A percentile compares a stretch with the other conserved stretches of the same genome.
Conservation (phyloP, 2,329 filamentous ascomycete genomes). For the Mycogone perniciosa region DNA sequence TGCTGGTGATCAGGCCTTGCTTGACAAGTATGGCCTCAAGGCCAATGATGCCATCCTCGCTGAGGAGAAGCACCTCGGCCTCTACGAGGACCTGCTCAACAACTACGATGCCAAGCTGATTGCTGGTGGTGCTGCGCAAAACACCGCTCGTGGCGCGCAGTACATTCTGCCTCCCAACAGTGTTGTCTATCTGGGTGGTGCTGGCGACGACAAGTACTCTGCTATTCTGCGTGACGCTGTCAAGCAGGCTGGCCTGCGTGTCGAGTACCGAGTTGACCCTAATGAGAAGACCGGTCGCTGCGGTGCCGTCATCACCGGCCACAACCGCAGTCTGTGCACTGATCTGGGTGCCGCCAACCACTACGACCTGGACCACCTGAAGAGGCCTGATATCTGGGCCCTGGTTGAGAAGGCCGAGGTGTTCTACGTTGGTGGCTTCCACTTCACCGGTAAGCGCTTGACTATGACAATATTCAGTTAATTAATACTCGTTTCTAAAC, state of each 20-base stretch:
- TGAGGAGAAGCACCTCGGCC: constrained; percentile 77
- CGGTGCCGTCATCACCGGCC: constrained; percentile 92
- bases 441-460: constrained; percentile 62
- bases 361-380: constrained; percentile 91
- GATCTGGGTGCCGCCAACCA: constrained; percentile 94
- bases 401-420: constrained; percentile 81
- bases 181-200: constrained; percentile 88
- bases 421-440: constrained; percentile 94
- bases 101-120: constrained; percentile 92
- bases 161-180: constrained; percentile 89
- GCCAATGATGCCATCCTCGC: constrained; percentile 96
- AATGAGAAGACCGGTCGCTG: constrained; percentile 83
- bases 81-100: constrained; percentile 91
- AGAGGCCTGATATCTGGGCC: constrained; percentile 85
- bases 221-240: constrained; percentile 82
- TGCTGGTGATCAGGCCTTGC: constrained; percentile 70
- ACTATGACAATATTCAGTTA: neutral
- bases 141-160: constrained; percentile 92
- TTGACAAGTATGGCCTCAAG: constrained; percentile 91
- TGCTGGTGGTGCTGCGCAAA: constrained; percentile 93
- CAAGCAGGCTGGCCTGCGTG: constrained; percentile 79
- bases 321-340: constrained; percentile 91
- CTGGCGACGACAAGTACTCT: constrained; percentile 93
- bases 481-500: neutral
- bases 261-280: constrained; percentile 90